Conservation (phyloP, 2,329 filamentous ascomycete species). For the Paramyrothecium sp. region DNA sequence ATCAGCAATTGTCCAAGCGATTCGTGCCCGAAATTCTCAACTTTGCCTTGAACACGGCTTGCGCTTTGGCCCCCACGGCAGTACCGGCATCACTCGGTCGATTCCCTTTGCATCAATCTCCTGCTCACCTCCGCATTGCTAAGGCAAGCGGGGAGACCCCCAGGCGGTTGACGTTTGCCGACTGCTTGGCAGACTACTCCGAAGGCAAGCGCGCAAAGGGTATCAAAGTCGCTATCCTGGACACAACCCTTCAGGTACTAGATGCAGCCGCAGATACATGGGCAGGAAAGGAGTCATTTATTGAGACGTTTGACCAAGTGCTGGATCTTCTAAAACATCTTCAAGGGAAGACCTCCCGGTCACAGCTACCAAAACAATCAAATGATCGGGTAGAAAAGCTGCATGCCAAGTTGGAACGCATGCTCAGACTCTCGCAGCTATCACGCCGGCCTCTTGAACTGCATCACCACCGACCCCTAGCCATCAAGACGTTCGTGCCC, state of each 20-base stretch:
- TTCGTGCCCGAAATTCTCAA: conserved; percentile 88
- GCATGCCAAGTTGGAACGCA: conserved; percentile 45
- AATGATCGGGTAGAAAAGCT: conserved; percentile 39
- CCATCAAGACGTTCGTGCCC: conserved; percentile 84
- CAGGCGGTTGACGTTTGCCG: conserved; percentile 57
- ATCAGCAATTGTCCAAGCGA: conserved; percentile 79
- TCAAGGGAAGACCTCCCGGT: conserved; percentile 46
- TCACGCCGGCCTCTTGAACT: conserved; percentile 78
- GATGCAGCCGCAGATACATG: conserved; percentile 70
- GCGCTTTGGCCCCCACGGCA: conserved; percentile 59
- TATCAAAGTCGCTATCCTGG: conserved; percentile 58
- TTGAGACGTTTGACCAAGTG: conserved; percentile 72
- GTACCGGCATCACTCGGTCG: conserved; percentile 44
- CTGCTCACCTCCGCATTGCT: conserved; percentile 48
- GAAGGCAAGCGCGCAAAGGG: conserved; percentile 29
- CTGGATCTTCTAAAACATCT: conserved; percentile 61
- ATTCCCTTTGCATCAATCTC: conserved; percentile 62
- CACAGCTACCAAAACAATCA: conserved; percentile 47
- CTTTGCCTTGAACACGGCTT: conserved; percentile 74
- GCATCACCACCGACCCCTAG: conserved; percentile 83
- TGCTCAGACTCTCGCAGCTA: conserved; percentile 61
- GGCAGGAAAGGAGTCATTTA: conserved; percentile 70
- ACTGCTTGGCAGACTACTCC: conserved; percentile 44
- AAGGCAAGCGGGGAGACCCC: conserved; percentile 36
- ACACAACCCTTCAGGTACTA: conserved; percentile 64